A percentile compares a stretch with the other conserved stretches of the same genome.
phyloP scores from a whole-genome alignment of 2,329 filamentous ascomycete genomes.

The Coniochaeta prunicola region DNA sequence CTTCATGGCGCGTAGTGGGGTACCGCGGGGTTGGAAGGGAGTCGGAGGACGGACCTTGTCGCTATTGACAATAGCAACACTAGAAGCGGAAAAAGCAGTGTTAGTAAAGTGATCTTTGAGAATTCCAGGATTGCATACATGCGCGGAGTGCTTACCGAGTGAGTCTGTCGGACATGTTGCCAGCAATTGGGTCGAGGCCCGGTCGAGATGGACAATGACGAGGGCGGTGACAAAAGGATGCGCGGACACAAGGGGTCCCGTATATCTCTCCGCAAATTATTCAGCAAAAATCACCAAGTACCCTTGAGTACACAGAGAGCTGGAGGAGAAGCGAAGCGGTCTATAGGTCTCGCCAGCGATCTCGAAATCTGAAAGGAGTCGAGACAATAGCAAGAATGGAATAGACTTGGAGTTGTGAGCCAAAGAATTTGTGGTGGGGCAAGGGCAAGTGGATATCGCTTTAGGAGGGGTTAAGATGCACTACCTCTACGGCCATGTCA shows the following conservation, averaged over 20 bases:
- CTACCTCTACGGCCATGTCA: slow-evolving; percentile 6
- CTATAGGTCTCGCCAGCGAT: background rate
- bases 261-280: background rate
- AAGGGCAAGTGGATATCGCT: slow-evolving; percentile 4
- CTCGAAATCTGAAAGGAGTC: background rate
- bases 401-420: background rate
- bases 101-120: slow-evolving; percentile 16
- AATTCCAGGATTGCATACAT: background rate
- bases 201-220: background rate
- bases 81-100: slow-evolving; percentile 27
- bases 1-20: slow-evolving; percentile 23
- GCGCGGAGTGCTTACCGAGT: slow-evolving; percentile 65
- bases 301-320: background rate
- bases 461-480: background rate
- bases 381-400: background rate
- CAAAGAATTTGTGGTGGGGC: slow-evolving; percentile 9
- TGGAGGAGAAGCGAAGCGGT: background rate
- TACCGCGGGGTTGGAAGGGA: slow-evolving; percentile 22
- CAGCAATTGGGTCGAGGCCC: background rate
- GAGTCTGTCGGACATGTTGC: slow-evolving; percentile 79
- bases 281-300: background rate
- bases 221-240: background rate
- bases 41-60: slow-evolving; percentile 68
- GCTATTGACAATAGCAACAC: slow-evolving; percentile 97
- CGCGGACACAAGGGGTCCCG: background rate